Evolutionary conservation across 495 filamentous ascomycete species (phyloP).

Genomic region (Lasiosphaeria hispida): DNA sequence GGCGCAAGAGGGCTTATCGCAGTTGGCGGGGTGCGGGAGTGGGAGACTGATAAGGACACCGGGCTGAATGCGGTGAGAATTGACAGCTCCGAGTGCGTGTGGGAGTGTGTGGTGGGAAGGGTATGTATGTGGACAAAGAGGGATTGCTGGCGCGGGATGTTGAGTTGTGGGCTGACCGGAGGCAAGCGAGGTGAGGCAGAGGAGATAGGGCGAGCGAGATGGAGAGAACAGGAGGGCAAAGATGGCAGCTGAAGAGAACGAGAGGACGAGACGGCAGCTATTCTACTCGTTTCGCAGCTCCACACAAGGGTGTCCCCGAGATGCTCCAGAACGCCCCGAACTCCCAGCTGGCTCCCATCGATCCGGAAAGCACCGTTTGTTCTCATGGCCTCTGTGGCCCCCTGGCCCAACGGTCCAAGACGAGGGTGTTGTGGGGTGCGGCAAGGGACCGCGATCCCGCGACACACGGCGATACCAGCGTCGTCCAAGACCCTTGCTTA

Average conservation of each 20-base stretch:
- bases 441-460: too few species aligned
- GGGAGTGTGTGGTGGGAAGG: not conserved
- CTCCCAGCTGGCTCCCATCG: too few species aligned
- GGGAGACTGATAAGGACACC: conserved; percentile 15
- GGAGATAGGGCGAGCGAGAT: not conserved
- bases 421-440: too few species aligned
- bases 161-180: too few species aligned
- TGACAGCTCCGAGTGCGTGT: too few species aligned
- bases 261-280: not conserved
- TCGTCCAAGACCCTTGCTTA: not conserved
- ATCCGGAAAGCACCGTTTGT: too few species aligned
- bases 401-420: too few species aligned
- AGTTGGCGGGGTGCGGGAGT: conserved; percentile 8
- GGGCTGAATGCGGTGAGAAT: not conserved
- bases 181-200: not conserved
- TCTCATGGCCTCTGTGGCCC: too few species aligned
- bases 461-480: conserved; percentile 2
- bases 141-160: not conserved
- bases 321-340: too few species aligned
- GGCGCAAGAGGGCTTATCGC: conserved; percentile 14
- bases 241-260: not conserved
- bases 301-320: too few species aligned
- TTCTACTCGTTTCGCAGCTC: too few species aligned
- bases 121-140: conserved; percentile 4
- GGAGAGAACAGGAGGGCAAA: not conserved